Evolutionary conservation across 352 stramenopile genomes (phyloP).

Genomic region (Globisporangium emineosum): DNA sequence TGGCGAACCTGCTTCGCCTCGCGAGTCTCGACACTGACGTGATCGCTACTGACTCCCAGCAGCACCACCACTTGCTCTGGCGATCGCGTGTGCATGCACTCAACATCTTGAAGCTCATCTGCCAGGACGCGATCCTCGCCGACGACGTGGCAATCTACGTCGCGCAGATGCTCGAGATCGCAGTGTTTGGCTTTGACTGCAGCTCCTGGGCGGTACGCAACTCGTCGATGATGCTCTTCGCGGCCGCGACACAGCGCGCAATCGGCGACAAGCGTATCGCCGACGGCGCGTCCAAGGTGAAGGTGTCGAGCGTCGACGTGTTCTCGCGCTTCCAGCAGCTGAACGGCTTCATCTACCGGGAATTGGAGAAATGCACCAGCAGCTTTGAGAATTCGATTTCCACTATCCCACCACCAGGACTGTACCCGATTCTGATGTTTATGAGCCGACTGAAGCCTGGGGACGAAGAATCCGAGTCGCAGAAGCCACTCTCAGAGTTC

Average conservation of each 20-base stretch:
- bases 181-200: constrained; percentile 82
- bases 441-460: constrained; percentile 67
- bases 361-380: constrained; percentile 43
- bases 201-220: constrained; percentile 88
- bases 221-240: constrained; percentile 91
- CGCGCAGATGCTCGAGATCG: constrained; percentile 80
- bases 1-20: constrained; percentile 64
- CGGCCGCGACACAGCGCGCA: constrained; percentile 70
- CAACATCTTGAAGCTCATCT: constrained; percentile 91
- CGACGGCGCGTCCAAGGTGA: constrained; percentile 56
- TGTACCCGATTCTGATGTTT: constrained; percentile 81
- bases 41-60: constrained; percentile 23
- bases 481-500: constrained; percentile 45
- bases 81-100: constrained; percentile 80
- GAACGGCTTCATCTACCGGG: constrained; percentile 50
- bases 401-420: constrained; percentile 34
- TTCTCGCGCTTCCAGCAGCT: constrained; percentile 81
- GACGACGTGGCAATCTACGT: constrained; percentile 84
- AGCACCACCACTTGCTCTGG: constrained; percentile 59
- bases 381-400: constrained; percentile 14
- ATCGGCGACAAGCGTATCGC: constrained; percentile 84
- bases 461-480: constrained; percentile 40
- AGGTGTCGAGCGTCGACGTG: constrained; percentile 67
- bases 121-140: constrained; percentile 81
- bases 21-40: constrained; percentile 56